phyloP scores from a whole-genome alignment of 768 basidiomycete genomes.

The Suillus fuscotomentosus region DNA sequence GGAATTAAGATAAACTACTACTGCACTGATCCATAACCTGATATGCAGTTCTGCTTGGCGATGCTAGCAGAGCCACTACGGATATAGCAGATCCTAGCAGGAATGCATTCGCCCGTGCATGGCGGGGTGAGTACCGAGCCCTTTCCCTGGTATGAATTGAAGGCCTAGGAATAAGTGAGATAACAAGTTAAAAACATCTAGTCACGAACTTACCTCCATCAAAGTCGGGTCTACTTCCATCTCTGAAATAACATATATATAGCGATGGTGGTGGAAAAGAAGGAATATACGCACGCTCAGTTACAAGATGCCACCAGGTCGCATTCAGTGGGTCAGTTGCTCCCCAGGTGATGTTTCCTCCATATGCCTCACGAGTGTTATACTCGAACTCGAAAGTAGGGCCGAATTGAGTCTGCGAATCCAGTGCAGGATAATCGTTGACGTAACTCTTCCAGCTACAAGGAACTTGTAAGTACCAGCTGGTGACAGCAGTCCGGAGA shows the following conservation, averaged over 20 bases:
- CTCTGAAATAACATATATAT: conserved; percentile 32
- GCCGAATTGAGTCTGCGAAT: conserved; percentile 52
- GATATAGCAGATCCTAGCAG: conserved; percentile 75
- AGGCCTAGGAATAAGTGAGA: conserved; percentile 40
- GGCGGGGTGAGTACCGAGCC: conserved; percentile 49
- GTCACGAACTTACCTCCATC: conserved; percentile 46
- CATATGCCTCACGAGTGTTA: conserved; percentile 67
- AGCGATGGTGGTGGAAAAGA: neutral
- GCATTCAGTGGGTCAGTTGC: conserved; percentile 69
- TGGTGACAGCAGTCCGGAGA: neutral
- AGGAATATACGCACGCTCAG: conserved; percentile 50
- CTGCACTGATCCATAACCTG: conserved; percentile 68
- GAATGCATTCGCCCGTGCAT: conserved; percentile 61
- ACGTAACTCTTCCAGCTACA: conserved; percentile 67
- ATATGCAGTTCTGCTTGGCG: conserved; percentile 54
- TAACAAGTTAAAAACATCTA: neutral
- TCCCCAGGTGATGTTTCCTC: conserved; percentile 54
- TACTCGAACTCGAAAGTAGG: conserved; percentile 67
- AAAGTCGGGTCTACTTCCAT: conserved; percentile 58
- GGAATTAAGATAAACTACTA: conserved; percentile 25
- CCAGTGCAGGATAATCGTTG: conserved; percentile 53
- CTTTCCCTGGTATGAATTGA: conserved; percentile 74
- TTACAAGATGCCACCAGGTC: conserved; percentile 82
- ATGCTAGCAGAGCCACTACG: conserved; percentile 70
- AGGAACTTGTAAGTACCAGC: neutral